Conservation (phyloP, 306 rosid genomes). For the Acmispon strigosus region DNA sequence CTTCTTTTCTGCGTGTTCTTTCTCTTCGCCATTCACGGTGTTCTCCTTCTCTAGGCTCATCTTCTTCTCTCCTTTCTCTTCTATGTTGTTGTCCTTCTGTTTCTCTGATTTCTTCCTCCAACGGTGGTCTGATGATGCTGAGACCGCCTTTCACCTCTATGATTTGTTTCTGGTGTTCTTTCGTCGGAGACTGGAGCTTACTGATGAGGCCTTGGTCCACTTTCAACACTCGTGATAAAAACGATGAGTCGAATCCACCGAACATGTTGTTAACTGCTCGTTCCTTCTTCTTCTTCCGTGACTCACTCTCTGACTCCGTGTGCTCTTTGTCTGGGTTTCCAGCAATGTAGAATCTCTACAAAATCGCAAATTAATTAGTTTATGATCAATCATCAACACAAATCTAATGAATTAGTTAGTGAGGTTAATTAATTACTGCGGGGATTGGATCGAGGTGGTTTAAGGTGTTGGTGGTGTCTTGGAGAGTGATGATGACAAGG, state of each 20-base stretch:
- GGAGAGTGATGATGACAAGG: constrained; percentile 12
- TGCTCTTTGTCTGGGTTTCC: constrained; percentile 18
- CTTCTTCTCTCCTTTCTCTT: neutral
- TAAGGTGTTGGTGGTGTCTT: neutral
- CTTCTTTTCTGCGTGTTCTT: neutral
- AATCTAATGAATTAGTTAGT: too few relatives aligned
- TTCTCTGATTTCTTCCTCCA: neutral
- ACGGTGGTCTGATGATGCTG: neutral
- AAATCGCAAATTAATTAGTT: too few relatives aligned
- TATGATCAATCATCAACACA: too few relatives aligned
- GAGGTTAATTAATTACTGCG: neutral
- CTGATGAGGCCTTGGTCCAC: neutral
- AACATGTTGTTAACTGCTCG: neutral
- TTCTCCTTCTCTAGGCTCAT: neutral
- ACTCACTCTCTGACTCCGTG: neutral
- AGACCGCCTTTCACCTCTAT: constrained; percentile 17
- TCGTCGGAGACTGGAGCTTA: neutral
- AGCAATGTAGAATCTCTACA: constrained; percentile 29
- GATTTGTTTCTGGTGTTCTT: neutral
- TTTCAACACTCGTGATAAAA: neutral
- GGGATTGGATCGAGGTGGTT: constrained; percentile 26
- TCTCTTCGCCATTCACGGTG: neutral
- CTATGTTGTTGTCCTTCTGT: neutral
- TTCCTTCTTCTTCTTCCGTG: neutral
- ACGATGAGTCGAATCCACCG: constrained; percentile 9